Evolutionary conservation across 768 basidiomycete genomes (phyloP), one percentile per base, ranked within the genome.

Genomic region (Mycena galopus): DNA sequence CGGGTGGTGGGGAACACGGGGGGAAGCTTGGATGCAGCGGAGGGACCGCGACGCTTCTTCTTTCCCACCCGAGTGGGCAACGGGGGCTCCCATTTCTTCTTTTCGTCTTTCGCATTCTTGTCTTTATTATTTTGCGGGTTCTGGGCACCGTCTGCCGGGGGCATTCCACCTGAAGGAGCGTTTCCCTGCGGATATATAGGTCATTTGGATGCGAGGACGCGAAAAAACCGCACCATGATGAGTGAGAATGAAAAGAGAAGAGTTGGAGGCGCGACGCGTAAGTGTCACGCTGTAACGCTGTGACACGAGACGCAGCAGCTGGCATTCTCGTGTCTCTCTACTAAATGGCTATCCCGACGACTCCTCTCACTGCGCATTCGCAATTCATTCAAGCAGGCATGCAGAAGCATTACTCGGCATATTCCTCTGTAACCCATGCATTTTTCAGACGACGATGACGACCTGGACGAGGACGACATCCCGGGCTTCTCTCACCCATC

Each of bases 61-160:
- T 97, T 98, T 58, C 97, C 97, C 39, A 98, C 95, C 71, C 96
- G 94, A 56, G 97, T 98, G 17, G 97, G 97, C 69, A 98, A 90
- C 78, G 97, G 97, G 10, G 97, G 96, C 81, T 99, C 97, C 96
- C 97, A 99, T 85, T 97, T 97, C 91, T 98, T 98, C 84, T 92
- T 90, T 78, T 90, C 84, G 68, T 79, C 76, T 77, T 87, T 84
- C 55, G 85, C 83, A 75, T 85, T 82, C 67, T 75, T 66, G 67
- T 75, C 74, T 62, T 75, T 75, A 65, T 75, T 69, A 44, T 72
- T 84, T 84, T 88, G 82, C 78, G 80, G 84, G 82, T 87, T 86
- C 81, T 85, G 88, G 78, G 74, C 77, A 82, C 87, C 88, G 80
- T 84, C 84, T 64, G 81, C 80, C 55, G 85, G 84, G n/a, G 86